Evolutionary conservation across 495 filamentous ascomycete genomes (phyloP), one percentile per base, ranked within the genome.

Genomic region (Daldinia concentrica): DNA sequence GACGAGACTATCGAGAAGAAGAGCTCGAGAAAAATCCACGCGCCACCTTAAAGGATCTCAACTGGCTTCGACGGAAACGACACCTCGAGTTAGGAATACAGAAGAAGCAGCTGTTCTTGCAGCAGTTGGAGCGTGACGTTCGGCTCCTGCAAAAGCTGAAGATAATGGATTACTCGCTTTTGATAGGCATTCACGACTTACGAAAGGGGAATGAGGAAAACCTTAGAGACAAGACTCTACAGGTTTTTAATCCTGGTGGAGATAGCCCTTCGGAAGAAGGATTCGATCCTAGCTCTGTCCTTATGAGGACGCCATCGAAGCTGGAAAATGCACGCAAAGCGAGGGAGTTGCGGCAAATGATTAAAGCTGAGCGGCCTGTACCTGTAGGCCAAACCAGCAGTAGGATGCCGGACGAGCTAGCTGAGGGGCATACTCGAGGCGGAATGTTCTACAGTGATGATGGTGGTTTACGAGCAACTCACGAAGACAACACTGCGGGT

Each of bases 131-230:
- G 66, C 86, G 87, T 62, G 95, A 99, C 78, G 94, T 98, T 32
- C 86, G 88, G 54, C 81, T 98, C 14, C 78, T 99, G 37, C 92
- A 98, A 79, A 87, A 83, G 72, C 83, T 98, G 36, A 92, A 95
- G 73, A 97, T 99, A 72, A 99, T 99, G 95, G 95, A 99, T 76
- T 99, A 99, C 79, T 98, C 94, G 15, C 88, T 99, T 58, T 81
- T 99, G 43, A 89, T 99, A 17, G 95, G 96, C 36, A 96, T 98
- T 37, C 95, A 99, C 75, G 95, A 98, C 79, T 77, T 94, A 9
- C 86, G 87, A 34, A 88, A 90, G 65, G 95, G 95, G 29, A 99
- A 99, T 73, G 93, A 97, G 75, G 95, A 98, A 73, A 96, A 97
- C 34, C 84, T 99, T 19, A 92, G 95, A 34, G 95, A 94, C 80